These are phyloP conservation scores for Zygoascus ofunaensis DNA, from an alignment of 805 yeast genomes.

Conservation along the genomic window DNA sequence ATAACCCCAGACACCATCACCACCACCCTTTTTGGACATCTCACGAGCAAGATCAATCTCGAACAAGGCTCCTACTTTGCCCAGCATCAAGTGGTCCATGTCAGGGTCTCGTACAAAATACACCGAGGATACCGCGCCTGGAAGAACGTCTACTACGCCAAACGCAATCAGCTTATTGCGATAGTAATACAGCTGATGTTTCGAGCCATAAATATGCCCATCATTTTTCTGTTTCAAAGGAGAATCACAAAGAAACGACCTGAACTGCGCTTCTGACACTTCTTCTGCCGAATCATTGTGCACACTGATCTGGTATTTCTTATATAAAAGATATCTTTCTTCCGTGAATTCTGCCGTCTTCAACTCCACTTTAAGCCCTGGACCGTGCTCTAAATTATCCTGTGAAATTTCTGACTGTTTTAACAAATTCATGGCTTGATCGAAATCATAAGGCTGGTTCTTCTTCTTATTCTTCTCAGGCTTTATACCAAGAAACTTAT, in stretches of 20 bases:
- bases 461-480: slow-evolving; percentile 14
- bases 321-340: slow-evolving; percentile 46
- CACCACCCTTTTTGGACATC: slow-evolving; percentile 21
- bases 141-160: slow-evolving; percentile 69
- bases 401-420: slow-evolving; percentile 21
- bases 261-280: slow-evolving; percentile 41
- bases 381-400: no score
- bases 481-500: slow-evolving; percentile 1
- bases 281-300: slow-evolving; percentile 54
- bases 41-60: slow-evolving; percentile 51
- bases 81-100: slow-evolving; percentile 57
- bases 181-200: slow-evolving; percentile 70
- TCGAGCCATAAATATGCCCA: background rate
- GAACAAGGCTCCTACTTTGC: slow-evolving; percentile 65
- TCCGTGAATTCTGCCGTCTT: slow-evolving; percentile 44
- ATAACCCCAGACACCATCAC: slow-evolving; percentile 48
- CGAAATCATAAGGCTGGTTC: slow-evolving; percentile 23
- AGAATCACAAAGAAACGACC: slow-evolving; percentile 56
- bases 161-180: slow-evolving; percentile 59
- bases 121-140: slow-evolving; percentile 61
- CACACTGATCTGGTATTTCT: slow-evolving; percentile 58
- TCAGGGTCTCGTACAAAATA: slow-evolving; percentile 87
- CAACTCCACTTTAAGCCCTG: slow-evolving; percentile 36
- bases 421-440: slow-evolving; percentile 32
- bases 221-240: slow-evolving; percentile 38